Evolutionary conservation across 495 filamentous ascomycete species (phyloP).

Genomic region (Penicillium angulare): DNA sequence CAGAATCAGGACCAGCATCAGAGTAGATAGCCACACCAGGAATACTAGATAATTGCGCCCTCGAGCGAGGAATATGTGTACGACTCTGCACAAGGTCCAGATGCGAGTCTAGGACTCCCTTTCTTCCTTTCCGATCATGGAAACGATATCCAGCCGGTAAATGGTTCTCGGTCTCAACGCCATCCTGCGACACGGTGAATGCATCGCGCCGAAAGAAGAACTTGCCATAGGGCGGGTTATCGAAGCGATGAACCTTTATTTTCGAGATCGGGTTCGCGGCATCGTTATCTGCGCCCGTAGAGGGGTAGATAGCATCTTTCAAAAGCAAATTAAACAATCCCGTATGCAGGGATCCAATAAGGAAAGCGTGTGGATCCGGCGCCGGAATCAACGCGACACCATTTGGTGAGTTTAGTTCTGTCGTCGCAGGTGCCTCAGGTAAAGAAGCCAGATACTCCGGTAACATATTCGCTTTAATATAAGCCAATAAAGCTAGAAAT

Average conservation of each 20-base stretch:
- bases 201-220: conserved; percentile 25
- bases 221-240: conserved; percentile 35
- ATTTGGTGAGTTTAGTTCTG: neutral
- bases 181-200: conserved; percentile 9
- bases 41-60: conserved; percentile 27
- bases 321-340: conserved; percentile 26
- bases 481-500: conserved; percentile 26
- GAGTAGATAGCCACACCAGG: conserved; percentile 36
- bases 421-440: neutral
- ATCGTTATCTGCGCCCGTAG: neutral
- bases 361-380: conserved; percentile 30
- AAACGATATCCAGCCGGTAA: conserved; percentile 35
- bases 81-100: conserved; percentile 38
- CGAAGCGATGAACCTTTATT: conserved; percentile 34
- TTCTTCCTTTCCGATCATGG: conserved; percentile 18
- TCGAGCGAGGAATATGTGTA: conserved; percentile 38
- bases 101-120: conserved; percentile 26
- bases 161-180: neutral
- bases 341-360: conserved; percentile 36
- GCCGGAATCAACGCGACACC: conserved; percentile 23
- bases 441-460: conserved; percentile 27
- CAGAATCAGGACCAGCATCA: neutral
- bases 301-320: conserved; percentile 8
- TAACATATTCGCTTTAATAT: conserved; percentile 24
- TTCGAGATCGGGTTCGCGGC: conserved; percentile 9